These are phyloP conservation scores for Eucalyptus erythrocorys DNA, from an alignment of 345 rosid genomes.

Conservation along the genomic window DNA sequence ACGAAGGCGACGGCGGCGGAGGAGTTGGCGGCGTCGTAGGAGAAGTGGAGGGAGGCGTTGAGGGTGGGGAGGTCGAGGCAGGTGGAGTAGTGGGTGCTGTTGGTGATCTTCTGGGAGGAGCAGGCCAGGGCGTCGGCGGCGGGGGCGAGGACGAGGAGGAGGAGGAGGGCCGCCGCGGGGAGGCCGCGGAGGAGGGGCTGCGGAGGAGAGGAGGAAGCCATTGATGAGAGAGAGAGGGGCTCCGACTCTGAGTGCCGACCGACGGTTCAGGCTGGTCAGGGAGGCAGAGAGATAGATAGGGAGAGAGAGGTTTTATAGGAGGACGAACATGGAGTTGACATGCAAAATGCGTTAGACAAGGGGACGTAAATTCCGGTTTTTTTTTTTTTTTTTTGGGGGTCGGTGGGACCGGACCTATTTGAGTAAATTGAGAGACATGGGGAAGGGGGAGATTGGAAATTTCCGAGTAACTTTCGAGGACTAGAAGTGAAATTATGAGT, in stretches of 20 bases:
- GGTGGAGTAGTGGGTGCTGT: conserved; percentile 10
- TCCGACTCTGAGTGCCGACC: not conserved
- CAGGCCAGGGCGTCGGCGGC: conserved; percentile 41
- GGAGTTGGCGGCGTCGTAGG: conserved; percentile 53
- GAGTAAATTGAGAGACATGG: no score
- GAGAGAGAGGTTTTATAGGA: not conserved
- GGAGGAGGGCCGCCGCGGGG: not conserved
- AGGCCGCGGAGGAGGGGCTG: not conserved
- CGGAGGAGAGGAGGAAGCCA: not conserved
- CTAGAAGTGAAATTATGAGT: not conserved
- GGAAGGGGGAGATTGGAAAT: not conserved
- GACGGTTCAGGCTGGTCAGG: not conserved
- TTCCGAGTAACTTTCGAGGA: not conserved
- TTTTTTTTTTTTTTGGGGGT: not conserved
- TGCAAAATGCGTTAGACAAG: not conserved
- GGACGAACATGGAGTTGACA: not conserved
- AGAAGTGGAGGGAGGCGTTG: conserved; percentile 52
- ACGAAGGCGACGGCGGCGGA: conserved; percentile 72
- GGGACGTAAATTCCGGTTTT: not conserved
- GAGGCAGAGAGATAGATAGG: no score
- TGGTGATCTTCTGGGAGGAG: conserved; percentile 28
- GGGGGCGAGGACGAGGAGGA: not conserved
- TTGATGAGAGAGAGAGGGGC: not conserved
- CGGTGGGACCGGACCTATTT: not conserved
- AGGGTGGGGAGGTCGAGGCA: conserved; percentile 50